Evolutionary conservation across 495 filamentous ascomycete species (phyloP).

Genomic region (Halenospora varia): DNA sequence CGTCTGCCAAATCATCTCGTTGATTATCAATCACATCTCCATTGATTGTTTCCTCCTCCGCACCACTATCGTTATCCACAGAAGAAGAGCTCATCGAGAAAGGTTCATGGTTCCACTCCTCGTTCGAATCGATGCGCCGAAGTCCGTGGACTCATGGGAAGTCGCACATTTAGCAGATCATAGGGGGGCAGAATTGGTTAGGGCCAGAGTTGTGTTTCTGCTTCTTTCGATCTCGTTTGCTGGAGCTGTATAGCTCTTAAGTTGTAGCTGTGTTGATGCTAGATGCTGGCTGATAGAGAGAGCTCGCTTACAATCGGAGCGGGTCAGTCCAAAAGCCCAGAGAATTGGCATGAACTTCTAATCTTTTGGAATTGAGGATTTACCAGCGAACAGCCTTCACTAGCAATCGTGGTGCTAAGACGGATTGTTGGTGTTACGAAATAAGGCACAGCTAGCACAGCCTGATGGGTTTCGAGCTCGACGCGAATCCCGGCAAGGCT

Average conservation of each 20-base stretch:
- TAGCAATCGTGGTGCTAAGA: not conserved
- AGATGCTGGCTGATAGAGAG: slow-evolving; percentile 1
- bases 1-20: not conserved
- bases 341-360: not conserved
- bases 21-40: slow-evolving; percentile 9
- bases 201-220: not conserved
- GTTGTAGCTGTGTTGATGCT: not conserved
- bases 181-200: not conserved
- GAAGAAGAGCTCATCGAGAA: slow-evolving; percentile 46
- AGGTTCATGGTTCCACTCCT: slow-evolving; percentile 22
- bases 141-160: slow-evolving; percentile 8
- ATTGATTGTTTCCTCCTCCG: slow-evolving; percentile 37
- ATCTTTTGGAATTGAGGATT: no score
- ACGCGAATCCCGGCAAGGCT: not conserved
- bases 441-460: not conserved
- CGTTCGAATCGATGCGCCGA: slow-evolving; percentile 18
- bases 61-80: slow-evolving; percentile 43
- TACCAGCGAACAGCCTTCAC: not conserved
- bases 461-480: not conserved
- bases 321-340: slow-evolving; percentile 1
- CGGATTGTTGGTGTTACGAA: not conserved
- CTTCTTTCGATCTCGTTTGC: not conserved
- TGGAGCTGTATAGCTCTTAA: not conserved
- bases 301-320: slow-evolving; percentile 19
- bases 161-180: slow-evolving; percentile 7